phyloP scores from a whole-genome alignment of 768 basidiomycete genomes.

The Kwoniella shandongensis region DNA sequence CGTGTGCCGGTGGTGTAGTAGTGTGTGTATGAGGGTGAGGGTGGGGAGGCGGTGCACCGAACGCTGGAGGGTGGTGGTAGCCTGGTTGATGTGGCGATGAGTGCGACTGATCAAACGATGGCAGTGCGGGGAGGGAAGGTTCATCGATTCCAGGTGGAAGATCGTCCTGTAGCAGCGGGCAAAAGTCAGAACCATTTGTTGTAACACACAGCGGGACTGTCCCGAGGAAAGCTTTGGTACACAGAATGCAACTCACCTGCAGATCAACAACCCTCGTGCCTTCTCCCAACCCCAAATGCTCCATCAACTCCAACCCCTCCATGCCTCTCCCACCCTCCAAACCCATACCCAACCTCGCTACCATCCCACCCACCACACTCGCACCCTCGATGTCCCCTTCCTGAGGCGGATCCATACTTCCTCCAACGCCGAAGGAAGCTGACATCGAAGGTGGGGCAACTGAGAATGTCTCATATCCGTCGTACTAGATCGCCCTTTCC shows the following conservation, averaged over 20 bases:
- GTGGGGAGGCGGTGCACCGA: slow-evolving; percentile 4
- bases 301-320: slow-evolving; percentile 42
- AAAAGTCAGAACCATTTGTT: not conserved
- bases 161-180: slow-evolving; percentile 39
- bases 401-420: slow-evolving; percentile 50
- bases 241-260: no score
- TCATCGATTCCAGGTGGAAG: slow-evolving; percentile 53
- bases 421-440: slow-evolving; percentile 43
- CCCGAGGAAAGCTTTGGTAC: no score
- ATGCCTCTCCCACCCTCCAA: slow-evolving; percentile 12
- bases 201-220: no score
- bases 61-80: slow-evolving; percentile 3
- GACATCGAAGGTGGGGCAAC: slow-evolving; percentile 44
- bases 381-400: slow-evolving; percentile 37
- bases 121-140: slow-evolving; percentile 50
- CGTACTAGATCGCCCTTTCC: slow-evolving; percentile 31
- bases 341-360: slow-evolving; percentile 43
- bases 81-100: not conserved
- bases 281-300: slow-evolving; percentile 50
- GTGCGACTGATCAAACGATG: slow-evolving; percentile 25
- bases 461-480: slow-evolving; percentile 53
- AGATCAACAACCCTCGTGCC: slow-evolving; percentile 51
- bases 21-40: not conserved
- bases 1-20: slow-evolving; percentile 10
- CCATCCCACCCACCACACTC: slow-evolving; percentile 37